Conservation (phyloP, 2,329 filamentous ascomycete species). For the Aphanocladium album region DNA sequence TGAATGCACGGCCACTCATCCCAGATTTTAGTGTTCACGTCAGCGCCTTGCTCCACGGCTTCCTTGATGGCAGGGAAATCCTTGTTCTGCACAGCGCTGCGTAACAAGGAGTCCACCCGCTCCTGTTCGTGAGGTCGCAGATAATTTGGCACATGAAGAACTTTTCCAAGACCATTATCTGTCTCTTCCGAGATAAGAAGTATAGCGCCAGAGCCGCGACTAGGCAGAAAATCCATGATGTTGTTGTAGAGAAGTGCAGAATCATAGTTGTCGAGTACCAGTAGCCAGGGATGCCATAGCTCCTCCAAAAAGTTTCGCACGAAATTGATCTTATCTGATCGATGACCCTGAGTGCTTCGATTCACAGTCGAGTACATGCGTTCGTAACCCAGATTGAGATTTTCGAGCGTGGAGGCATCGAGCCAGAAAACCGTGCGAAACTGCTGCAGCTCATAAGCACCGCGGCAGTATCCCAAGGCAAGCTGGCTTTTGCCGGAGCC, state of each 20-base stretch:
- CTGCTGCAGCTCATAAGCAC: conserved; percentile 4
- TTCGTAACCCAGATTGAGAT: conserved; percentile 3
- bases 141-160: conserved; percentile 1
- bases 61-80: conserved; percentile 4
- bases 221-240: conserved; percentile 7
- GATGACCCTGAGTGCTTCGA: neutral
- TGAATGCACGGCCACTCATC: conserved; percentile 10
- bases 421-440: conserved; percentile 10
- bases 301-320: conserved; percentile 2
- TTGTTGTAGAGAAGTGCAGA: conserved; percentile 7
- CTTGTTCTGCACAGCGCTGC: neutral
- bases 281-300: conserved; percentile 7
- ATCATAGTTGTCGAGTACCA: conserved; percentile 9
- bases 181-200: neutral
- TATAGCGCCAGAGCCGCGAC: neutral
- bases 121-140: neutral
- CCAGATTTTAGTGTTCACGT: conserved; percentile 9
- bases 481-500: conserved; percentile 5
- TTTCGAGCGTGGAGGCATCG: conserved; percentile 9
- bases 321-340: conserved; percentile 1
- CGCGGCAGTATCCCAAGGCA: conserved; percentile 4
- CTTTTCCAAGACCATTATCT: conserved; percentile 9
- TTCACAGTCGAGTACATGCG: conserved; percentile 7
- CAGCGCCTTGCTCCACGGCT: conserved; percentile 7
- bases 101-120: neutral